phyloP scores from a whole-genome alignment of 176 grass and related monocot species.

The Oryza punctata region DNA sequence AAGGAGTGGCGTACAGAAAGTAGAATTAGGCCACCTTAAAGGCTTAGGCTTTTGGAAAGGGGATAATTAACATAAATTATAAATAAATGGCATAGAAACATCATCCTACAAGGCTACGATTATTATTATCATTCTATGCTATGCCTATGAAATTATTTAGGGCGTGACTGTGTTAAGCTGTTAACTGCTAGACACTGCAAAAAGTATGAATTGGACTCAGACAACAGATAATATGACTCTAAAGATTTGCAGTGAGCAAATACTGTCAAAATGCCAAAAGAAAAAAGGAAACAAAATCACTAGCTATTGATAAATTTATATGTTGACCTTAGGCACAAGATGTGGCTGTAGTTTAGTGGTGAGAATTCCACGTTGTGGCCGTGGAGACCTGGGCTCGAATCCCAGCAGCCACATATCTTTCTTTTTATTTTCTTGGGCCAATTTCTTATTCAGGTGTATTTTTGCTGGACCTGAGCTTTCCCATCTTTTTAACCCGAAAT shows the following conservation, averaged over 20 bases:
- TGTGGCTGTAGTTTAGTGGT: conserved; percentile 12
- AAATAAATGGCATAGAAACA: background rate
- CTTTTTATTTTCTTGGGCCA: too few relatives aligned
- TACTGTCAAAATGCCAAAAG: background rate
- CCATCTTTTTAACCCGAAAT: too few relatives aligned
- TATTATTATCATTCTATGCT: background rate
- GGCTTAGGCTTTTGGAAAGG: background rate
- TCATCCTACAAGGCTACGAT: background rate
- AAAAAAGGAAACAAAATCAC: too few relatives aligned
- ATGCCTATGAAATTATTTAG: background rate
- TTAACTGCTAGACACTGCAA: background rate
- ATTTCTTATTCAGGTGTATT: too few relatives aligned
- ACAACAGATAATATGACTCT: background rate
- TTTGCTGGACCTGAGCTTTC: too few relatives aligned
- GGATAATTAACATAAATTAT: background rate
- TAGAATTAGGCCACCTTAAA: background rate
- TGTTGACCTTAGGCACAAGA: background rate
- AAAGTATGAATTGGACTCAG: background rate
- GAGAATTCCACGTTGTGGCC: conserved; percentile 97
- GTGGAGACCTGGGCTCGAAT: conserved; percentile 96
- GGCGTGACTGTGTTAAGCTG: background rate
- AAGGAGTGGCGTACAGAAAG: background rate
- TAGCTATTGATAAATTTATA: too few relatives aligned
- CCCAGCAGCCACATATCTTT: conserved; percentile 89
- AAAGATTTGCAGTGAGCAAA: background rate